A percentile compares a stretch with the other conserved stretches of the same genome.
phyloP scores from a whole-genome alignment of 495 filamentous ascomycete genomes.

The Neurospora discreta region DNA sequence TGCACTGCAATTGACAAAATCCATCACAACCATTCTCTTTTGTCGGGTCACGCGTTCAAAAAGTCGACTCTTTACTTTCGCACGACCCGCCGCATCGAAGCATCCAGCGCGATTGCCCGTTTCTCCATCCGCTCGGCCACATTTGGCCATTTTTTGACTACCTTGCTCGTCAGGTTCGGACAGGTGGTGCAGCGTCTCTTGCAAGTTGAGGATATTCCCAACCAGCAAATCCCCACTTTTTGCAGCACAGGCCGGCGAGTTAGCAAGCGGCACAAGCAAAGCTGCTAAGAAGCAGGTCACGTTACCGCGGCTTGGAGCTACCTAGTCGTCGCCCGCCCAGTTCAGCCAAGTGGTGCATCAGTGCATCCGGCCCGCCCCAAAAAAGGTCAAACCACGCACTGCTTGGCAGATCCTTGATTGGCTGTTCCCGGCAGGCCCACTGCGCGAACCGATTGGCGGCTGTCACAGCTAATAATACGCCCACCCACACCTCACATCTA shows the following conservation, averaged over 20 bases:
- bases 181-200: constrained; percentile 6
- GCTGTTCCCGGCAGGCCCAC: background rate
- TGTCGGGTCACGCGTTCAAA: constrained; percentile 20
- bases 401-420: background rate
- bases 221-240: constrained; percentile 14
- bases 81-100: constrained; percentile 21
- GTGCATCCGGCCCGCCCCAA: background rate
- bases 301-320: constrained; percentile 3
- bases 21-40: constrained; percentile 34
- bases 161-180: constrained; percentile 3
- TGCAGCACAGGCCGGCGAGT: constrained; percentile 6
- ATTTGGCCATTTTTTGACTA: constrained; percentile 13
- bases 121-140: constrained; percentile 5
- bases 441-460: background rate
- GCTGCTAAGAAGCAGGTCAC: constrained; percentile 24
- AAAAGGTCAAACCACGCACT: background rate
- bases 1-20: constrained; percentile 26
- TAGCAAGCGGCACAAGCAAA: background rate
- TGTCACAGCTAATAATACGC: background rate
- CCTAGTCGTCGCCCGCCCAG: background rate
- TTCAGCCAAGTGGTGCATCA: background rate
- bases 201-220: constrained; percentile 36
- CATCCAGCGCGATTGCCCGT: constrained; percentile 6
- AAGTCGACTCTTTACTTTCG: constrained; percentile 12
- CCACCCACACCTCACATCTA: background rate